These are phyloP conservation scores for Discostella pseudostelligera DNA, from an alignment of 108 stramenopile species.

Conservation along the genomic window DNA sequence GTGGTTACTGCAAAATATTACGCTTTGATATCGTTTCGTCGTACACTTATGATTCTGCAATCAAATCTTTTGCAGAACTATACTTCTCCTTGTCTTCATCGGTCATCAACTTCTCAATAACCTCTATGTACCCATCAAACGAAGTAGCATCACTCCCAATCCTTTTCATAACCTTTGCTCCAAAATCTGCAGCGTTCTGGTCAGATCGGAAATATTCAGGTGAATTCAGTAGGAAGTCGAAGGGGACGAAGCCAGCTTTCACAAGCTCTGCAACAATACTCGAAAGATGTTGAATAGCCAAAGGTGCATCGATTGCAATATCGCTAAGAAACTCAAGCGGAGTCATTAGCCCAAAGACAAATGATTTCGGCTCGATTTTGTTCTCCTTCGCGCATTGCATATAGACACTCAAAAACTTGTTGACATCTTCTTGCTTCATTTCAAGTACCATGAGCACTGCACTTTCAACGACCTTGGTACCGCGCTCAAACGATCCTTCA, in stretches of 20 bases:
- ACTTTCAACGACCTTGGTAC: constrained; percentile 63
- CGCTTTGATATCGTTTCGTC: neutral
- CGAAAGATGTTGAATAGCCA: constrained; percentile 60
- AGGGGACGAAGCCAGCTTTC: constrained; percentile 42
- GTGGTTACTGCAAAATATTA: too few relatives aligned
- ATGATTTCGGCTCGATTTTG: constrained; percentile 45
- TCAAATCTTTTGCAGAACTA: constrained; percentile 40
- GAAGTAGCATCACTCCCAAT: constrained; percentile 49
- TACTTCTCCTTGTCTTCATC: constrained; percentile 55
- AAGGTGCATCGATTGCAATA: constrained; percentile 81
- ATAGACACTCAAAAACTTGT: constrained; percentile 52
- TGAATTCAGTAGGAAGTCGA: constrained; percentile 55
- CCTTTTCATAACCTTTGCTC: constrained; percentile 55
- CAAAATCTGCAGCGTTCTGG: constrained; percentile 67
- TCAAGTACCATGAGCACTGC: constrained; percentile 71
- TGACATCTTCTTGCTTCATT: constrained; percentile 61
- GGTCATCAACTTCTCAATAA: constrained; percentile 70
- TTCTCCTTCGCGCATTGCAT: constrained; percentile 46
- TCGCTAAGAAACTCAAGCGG: constrained; percentile 78
- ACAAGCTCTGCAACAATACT: constrained; percentile 60
- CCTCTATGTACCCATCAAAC: constrained; percentile 42
- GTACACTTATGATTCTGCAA: constrained; percentile 26
- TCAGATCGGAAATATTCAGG: constrained; percentile 72
- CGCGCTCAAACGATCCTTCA: constrained; percentile 63
- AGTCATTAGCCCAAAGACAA: constrained; percentile 61